phyloP scores from a whole-genome alignment of 2,329 filamentous ascomycete species.

The Cladosporium cucumerinum region DNA sequence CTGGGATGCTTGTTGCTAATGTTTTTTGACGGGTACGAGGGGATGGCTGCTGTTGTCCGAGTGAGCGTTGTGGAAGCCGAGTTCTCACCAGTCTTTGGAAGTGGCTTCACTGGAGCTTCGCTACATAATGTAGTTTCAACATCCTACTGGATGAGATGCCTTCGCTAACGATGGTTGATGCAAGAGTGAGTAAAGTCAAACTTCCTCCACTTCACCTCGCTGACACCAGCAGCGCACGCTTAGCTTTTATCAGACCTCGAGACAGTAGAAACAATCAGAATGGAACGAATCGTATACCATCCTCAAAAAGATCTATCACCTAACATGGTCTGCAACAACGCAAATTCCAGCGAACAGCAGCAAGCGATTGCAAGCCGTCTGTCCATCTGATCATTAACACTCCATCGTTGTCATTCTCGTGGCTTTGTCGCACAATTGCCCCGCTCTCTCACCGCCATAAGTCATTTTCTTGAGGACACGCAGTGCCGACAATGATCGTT shows the following conservation, averaged over 20 bases:
- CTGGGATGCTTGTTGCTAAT: not conserved
- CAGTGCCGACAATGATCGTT: conserved; percentile 9
- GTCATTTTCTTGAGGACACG: conserved; percentile 2
- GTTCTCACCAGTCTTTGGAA: not conserved
- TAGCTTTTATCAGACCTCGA: not conserved
- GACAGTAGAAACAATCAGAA: not conserved
- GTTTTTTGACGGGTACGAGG: not conserved
- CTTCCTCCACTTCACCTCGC: not conserved
- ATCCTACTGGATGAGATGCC: not conserved
- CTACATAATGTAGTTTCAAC: not conserved
- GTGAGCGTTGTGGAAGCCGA: not conserved
- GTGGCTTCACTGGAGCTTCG: not conserved
- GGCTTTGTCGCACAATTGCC: not conserved
- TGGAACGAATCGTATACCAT: conserved; percentile 11
- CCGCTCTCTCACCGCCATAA: conserved; percentile 7
- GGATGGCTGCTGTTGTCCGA: not conserved
- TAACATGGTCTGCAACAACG: conserved; percentile 2
- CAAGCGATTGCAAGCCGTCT: not conserved
- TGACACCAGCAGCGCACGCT: not conserved
- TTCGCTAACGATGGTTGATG: not conserved
- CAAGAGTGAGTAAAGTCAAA: not conserved
- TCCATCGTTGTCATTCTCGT: not conserved
- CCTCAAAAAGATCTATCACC: conserved; percentile 10
- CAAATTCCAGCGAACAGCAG: not conserved
- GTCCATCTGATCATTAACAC: not conserved